These are phyloP conservation scores for Moesziomyces sp. DNA, from an alignment of 1,284 basidiomycete species.

Conservation along the genomic window DNA sequence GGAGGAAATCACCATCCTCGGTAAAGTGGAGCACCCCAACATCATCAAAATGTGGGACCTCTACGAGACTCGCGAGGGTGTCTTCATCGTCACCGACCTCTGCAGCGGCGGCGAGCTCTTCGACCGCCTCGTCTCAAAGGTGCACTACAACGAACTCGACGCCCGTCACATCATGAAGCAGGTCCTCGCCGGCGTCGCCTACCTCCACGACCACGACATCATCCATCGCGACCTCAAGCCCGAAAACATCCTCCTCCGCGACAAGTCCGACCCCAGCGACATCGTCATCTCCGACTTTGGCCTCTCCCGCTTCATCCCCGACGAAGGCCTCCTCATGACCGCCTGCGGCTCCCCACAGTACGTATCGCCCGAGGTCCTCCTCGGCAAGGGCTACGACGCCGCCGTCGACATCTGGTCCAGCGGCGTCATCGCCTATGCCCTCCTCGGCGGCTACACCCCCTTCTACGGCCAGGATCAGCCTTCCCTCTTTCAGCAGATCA, in stretches of 20 bases:
- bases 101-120: constrained; percentile 66
- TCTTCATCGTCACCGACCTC: constrained; percentile 66
- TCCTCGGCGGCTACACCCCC: constrained; percentile 67
- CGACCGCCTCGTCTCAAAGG: constrained; percentile 62
- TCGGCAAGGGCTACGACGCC: constrained; percentile 63
- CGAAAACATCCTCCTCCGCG: constrained; percentile 64
- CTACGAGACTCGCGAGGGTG: constrained; percentile 65
- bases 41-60: constrained; percentile 66
- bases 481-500: constrained; percentile 61
- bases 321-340: constrained; percentile 63
- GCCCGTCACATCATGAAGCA: constrained; percentile 64
- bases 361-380: constrained; percentile 65
- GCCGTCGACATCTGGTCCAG: constrained; percentile 65
- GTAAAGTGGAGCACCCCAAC: constrained; percentile 61
- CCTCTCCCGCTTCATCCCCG: constrained; percentile 63
- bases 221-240: constrained; percentile 67
- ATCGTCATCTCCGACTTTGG: constrained; percentile 67
- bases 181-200: constrained; percentile 61
- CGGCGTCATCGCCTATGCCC: constrained; percentile 66
- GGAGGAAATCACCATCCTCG: constrained; percentile 63
- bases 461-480: constrained; percentile 65
- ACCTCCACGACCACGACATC: constrained; percentile 63
- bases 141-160: constrained; percentile 64
- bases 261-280: constrained; percentile 52
- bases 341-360: constrained; percentile 67